Conservation (phyloP, 495 filamentous ascomycete genomes). For the Massariosphaeria phaeospora region DNA sequence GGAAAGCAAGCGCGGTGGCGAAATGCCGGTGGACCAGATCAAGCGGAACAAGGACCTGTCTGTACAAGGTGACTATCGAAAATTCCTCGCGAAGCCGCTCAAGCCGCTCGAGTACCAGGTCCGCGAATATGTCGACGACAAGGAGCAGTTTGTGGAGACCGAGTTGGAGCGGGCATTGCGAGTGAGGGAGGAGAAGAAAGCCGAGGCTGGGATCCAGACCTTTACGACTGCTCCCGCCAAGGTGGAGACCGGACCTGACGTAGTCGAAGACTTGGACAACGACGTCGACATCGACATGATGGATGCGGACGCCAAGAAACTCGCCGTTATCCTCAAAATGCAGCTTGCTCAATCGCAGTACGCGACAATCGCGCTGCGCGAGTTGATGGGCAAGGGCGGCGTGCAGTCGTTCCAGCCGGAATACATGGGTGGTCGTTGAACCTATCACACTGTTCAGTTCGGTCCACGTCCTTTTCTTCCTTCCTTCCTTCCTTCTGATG, state of each 20-base stretch:
- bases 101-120: conserved; percentile 59
- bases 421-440: conserved; percentile 31
- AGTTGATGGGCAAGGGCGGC: conserved; percentile 67
- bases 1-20: conserved; percentile 67
- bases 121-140: conserved; percentile 60
- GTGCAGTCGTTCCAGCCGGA: conserved; percentile 62
- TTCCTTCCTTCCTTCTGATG: too few species aligned
- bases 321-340: conserved; percentile 82
- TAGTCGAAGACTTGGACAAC: too few species aligned
- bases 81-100: conserved; percentile 64
- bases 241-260: too few species aligned
- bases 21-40: conserved; percentile 81
- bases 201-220: too few species aligned
- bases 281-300: too few species aligned
- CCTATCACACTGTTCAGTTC: too few species aligned
- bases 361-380: conserved; percentile 87
- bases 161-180: conserved; percentile 49
- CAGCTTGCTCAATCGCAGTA: conserved; percentile 83
- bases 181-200: conserved; percentile 36
- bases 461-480: too few species aligned
- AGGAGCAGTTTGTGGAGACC: conserved; percentile 80
- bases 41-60: conserved; percentile 76
- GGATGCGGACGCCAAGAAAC: conserved; percentile 46
- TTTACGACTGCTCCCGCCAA: too few species aligned
- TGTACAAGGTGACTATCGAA: conserved; percentile 83